Evolutionary conservation across 176 grass and related monocot species (phyloP), one percentile per base, ranked within the genome.

Genomic region (Elymus sibiricus): DNA sequence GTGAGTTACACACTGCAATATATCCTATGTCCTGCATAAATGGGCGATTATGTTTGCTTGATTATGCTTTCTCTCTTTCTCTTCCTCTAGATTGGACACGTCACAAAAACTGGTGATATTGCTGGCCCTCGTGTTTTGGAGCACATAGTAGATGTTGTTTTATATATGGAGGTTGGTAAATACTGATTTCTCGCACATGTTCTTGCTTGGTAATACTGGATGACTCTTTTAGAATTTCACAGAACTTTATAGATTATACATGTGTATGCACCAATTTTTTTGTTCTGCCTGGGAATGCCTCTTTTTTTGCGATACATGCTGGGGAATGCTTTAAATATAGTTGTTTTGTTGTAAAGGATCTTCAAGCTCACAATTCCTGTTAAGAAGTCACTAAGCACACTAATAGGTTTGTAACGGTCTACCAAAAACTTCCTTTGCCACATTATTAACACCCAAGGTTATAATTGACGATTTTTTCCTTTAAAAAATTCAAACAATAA

Each of bases 101-200:
- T 98, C 56, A 98, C 92, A 32, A 98, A 95, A 87, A 40, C 88
- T 71, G 96, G 96, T 77, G 96, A 98, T 59, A 94, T 98, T 86
- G 93, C 96, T 70, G 96, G 93, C 21, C 96, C 96, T 87, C 96
- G 93, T 53, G 81, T 95, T 68, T 87, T 98, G 67, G 96, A 98
- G 88, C 93, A 98, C 85, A 98, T 98, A 67, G 93, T 98, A 43
- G 96, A 95, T 95, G 93, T 89, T 89, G 96, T 98, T 91, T 82
- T 98, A 9, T 98, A 98, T 82, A 98, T 98, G 96, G 96, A 98
- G 96, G 96, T 98, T 80, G 67, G 81, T 84, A 46, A 87, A 51
- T 67, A 49, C 59, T 74, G 44, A 34, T 38, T 84, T 28, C 4
- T 28, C 39, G 9, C 14, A 68, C 38, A 78, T 68, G 26, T 79